phyloP scores from a whole-genome alignment of 2,329 filamentous ascomycete genomes.

The Colletotrichum spinosum region DNA sequence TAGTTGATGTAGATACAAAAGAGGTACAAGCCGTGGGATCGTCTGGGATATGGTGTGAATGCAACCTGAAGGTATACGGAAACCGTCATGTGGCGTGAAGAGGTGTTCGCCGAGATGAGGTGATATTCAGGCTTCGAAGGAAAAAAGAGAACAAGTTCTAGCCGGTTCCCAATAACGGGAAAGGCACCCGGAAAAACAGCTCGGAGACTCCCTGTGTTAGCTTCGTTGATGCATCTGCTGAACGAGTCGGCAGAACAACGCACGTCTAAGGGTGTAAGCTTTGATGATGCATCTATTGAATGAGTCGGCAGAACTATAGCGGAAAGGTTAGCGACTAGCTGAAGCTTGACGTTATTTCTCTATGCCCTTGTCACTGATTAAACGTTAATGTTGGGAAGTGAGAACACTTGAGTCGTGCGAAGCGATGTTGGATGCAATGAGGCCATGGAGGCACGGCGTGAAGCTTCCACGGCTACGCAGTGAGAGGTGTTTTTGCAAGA shows the following conservation, averaged over 20 bases:
- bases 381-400: not conserved
- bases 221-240: slow-evolving; percentile 1
- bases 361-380: not conserved
- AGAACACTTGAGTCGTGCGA: not conserved
- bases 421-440: not conserved
- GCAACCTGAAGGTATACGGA: slow-evolving; percentile 2
- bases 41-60: slow-evolving; percentile 1
- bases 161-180: no score
- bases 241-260: not conserved
- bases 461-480: not conserved
- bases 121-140: no score
- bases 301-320: slow-evolving; percentile 1
- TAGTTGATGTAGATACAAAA: not conserved
- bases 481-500: no score
- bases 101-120: no score
- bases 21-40: not conserved
- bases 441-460: not conserved
- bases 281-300: slow-evolving; percentile 4
- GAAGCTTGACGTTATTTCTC: not conserved
- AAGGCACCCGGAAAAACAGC: no score
- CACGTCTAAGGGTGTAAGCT: not conserved
- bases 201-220: no score
- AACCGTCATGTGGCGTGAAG: not conserved
- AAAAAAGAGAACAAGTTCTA: no score
- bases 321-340: slow-evolving; percentile 3